Evolutionary conservation across 2,329 filamentous ascomycete species (phyloP).

Genomic region (Phialocephala sp.): DNA sequence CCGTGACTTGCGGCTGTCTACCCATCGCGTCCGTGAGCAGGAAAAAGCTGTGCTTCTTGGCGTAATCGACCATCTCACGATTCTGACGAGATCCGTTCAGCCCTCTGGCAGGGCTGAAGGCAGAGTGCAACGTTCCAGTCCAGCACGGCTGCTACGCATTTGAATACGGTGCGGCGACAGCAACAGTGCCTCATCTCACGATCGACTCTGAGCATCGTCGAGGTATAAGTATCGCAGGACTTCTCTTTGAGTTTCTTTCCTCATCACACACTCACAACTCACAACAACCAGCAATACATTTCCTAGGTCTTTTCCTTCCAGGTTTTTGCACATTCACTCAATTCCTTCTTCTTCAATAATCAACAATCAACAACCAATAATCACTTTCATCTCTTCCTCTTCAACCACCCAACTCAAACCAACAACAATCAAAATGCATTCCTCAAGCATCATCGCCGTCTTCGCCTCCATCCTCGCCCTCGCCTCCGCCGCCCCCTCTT

Average conservation of each 20-base stretch:
- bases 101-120: constrained; percentile 1
- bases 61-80: constrained; percentile 12
- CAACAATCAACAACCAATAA: constrained; percentile 7
- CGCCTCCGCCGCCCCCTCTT: constrained; percentile 5
- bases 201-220: background rate
- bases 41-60: constrained; percentile 14
- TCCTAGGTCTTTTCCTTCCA: constrained; percentile 14
- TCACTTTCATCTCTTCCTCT: constrained; percentile 1
- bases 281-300: constrained; percentile 9
- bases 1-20: background rate
- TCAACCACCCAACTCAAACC: background rate
- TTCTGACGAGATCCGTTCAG: background rate
- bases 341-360: constrained; percentile 6
- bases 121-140: background rate
- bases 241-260: constrained; percentile 6
- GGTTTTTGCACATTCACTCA: constrained; percentile 11
- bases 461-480: constrained; percentile 14
- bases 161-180: background rate
- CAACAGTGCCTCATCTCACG: constrained; percentile 7
- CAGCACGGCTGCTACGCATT: background rate
- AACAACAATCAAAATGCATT: constrained; percentile 14
- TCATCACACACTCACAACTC: constrained; percentile 15
- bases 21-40: background rate
- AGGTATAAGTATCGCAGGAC: constrained; percentile 9
- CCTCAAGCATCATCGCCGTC: constrained; percentile 17